Evolutionary conservation across 2,329 filamentous ascomycete genomes (phyloP).

Genomic region (Aspergillus pseudoterreus): DNA sequence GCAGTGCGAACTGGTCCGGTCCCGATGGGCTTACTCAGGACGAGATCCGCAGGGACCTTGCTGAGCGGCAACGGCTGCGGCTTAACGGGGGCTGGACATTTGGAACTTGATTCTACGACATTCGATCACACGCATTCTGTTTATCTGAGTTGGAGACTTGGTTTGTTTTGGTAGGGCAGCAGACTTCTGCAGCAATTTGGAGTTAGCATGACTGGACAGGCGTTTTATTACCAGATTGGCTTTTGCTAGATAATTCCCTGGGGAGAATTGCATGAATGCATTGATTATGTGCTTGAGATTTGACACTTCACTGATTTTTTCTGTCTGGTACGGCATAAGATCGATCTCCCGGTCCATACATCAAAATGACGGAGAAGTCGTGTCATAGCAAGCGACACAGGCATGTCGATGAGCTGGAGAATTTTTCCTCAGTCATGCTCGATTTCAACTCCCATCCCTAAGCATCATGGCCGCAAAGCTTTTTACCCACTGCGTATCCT

Average conservation of each 20-base stretch:
- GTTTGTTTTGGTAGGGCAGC: neutral
- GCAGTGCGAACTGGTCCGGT: constrained; percentile 88
- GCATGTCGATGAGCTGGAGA: no score
- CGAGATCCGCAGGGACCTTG: constrained; percentile 75
- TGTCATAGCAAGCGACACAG: no score
- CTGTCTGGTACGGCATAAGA: neutral
- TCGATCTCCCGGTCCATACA: no score
- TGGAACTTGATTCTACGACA: constrained; percentile 39
- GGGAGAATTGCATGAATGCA: neutral
- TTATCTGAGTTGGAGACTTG: constrained; percentile 1
- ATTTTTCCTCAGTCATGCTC: no score
- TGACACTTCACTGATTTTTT: no score
- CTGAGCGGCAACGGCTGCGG: constrained; percentile 73
- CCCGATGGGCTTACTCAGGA: constrained; percentile 81
- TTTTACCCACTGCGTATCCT: neutral
- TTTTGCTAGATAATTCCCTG: neutral
- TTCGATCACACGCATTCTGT: constrained; percentile 14
- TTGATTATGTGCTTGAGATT: neutral
- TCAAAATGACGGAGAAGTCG: no score
- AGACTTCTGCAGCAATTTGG: neutral
- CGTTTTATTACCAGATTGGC: neutral
- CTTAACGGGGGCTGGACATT: constrained; percentile 84
- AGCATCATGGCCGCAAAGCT: neutral
- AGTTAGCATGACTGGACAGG: neutral
- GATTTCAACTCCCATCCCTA: neutral